These are phyloP conservation scores for Lodderomyces margitis DNA, from an alignment of 1,139 yeast genomes.

Conservation along the genomic window DNA sequence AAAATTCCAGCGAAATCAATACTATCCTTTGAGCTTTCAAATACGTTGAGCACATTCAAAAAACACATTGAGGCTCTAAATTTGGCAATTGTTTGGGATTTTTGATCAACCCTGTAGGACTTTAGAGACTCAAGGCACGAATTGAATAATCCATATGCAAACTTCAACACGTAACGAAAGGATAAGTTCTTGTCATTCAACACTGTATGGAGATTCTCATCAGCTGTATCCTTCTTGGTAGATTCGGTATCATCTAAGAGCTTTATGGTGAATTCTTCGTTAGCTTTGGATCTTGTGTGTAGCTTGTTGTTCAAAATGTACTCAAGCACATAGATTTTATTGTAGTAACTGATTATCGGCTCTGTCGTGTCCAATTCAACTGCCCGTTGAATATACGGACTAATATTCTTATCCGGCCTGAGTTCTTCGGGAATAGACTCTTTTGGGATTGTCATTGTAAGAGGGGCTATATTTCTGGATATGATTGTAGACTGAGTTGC, in stretches of 20 bases:
- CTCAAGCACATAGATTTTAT: slow-evolving; percentile 63
- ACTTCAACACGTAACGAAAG: slow-evolving; percentile 56
- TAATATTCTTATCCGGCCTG: slow-evolving; percentile 35
- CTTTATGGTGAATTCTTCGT: slow-evolving; percentile 55
- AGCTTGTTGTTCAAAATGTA: slow-evolving; percentile 56
- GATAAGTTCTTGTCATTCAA: slow-evolving; percentile 58
- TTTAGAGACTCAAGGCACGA: slow-evolving; percentile 34
- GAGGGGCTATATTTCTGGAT: too few species aligned
- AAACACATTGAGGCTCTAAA: slow-evolving; percentile 40
- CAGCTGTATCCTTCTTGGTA: slow-evolving; percentile 36
- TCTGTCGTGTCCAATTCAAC: slow-evolving; percentile 48
- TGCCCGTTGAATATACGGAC: slow-evolving; percentile 50
- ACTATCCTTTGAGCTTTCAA: slow-evolving; percentile 21
- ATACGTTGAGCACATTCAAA: slow-evolving; percentile 29
- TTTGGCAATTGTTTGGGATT: slow-evolving; percentile 29
- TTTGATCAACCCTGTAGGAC: slow-evolving; percentile 20
- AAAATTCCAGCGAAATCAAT: slow-evolving; percentile 34
- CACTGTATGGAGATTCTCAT: slow-evolving; percentile 37
- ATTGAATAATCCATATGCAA: slow-evolving; percentile 62
- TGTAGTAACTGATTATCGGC: slow-evolving; percentile 57
- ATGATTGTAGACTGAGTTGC: background rate
- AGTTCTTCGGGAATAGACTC: slow-evolving; percentile 28
- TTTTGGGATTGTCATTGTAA: slow-evolving; percentile 15
- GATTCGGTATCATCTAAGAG: slow-evolving; percentile 66
- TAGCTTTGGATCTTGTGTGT: slow-evolving; percentile 51